Evolutionary conservation across 148 eudicot species (phyloP).

Genomic region (Amaranthus palmeri): DNA sequence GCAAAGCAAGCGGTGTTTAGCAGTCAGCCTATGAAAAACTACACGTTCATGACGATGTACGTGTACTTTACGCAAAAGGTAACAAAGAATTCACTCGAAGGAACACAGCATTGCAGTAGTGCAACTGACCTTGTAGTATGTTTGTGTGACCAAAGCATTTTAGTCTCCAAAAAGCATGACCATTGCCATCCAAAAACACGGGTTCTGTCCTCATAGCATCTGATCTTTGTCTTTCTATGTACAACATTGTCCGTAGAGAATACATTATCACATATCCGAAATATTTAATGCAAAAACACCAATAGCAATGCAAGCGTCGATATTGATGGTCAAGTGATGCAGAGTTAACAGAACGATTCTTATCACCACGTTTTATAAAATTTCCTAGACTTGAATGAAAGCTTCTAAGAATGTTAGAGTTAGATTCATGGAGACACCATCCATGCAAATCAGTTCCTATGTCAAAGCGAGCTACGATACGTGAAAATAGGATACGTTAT

Average conservation of each 20-base stretch:
- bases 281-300: not conserved
- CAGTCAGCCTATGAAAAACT: not conserved
- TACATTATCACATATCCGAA: not conserved
- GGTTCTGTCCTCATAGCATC: conserved; percentile 66
- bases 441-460: not conserved
- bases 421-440: too few relatives aligned
- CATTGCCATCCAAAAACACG: conserved; percentile 34
- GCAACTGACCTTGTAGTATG: conserved; percentile 49
- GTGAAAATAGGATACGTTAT: too few relatives aligned
- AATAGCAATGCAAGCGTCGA: too few relatives aligned
- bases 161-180: conserved; percentile 61
- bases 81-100: not conserved
- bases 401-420: too few relatives aligned
- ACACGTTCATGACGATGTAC: not conserved
- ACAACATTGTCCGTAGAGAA: conserved; percentile 1
- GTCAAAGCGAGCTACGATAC: too few relatives aligned
- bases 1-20: conserved; percentile 10
- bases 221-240: conserved; percentile 38
- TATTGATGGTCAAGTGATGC: too few relatives aligned
- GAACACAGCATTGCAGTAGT: not conserved
- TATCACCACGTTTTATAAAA: too few relatives aligned
- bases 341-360: too few relatives aligned
- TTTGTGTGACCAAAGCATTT: conserved; percentile 34
- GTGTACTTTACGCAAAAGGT: conserved; percentile 1
- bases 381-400: too few relatives aligned